phyloP scores from a whole-genome alignment of 2,329 filamentous ascomycete species.

The Ceratocystis colombiana region DNA sequence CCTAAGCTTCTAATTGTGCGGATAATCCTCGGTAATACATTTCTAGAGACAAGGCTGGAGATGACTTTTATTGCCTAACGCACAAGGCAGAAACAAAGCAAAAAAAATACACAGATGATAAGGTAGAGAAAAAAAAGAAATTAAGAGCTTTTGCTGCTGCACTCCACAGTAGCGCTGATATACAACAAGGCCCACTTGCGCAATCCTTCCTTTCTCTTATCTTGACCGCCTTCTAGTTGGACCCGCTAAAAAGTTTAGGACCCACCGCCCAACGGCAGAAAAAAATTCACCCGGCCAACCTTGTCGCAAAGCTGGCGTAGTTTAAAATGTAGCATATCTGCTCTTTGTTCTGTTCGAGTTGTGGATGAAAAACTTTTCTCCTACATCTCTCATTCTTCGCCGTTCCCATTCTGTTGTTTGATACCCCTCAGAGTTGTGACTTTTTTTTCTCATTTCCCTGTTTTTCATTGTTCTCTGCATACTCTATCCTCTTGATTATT shows the following conservation, averaged over 20 bases:
- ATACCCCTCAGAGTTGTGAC: slow-evolving; percentile 23
- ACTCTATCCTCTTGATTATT: slow-evolving; percentile 23
- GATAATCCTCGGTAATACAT: background rate
- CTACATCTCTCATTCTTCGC: slow-evolving; percentile 17
- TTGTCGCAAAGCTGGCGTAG: slow-evolving; percentile 17
- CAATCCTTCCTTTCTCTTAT: slow-evolving; percentile 16
- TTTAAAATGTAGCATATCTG: slow-evolving; percentile 22
- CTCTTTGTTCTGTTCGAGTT: slow-evolving; percentile 20
- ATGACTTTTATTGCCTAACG: background rate
- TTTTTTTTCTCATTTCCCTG: slow-evolving; percentile 16
- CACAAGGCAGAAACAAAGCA: background rate
- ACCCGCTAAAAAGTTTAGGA: slow-evolving; percentile 27
- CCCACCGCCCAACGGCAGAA: slow-evolving; percentile 34
- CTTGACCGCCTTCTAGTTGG: slow-evolving; percentile 33
- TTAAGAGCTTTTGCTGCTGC: background rate
- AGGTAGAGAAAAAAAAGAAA: background rate
- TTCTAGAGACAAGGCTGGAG: background rate
- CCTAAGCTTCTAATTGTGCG: background rate
- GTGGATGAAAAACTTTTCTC: slow-evolving; percentile 19
- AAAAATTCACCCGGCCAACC: slow-evolving; percentile 26
- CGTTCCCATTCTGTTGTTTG: slow-evolving; percentile 26
- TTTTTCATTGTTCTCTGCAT: slow-evolving; percentile 22
- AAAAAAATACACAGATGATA: background rate
- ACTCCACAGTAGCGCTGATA: no score
- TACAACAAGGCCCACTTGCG: no score